Conservation (phyloP, 78 protist species). For the slime mould (Dictyostelium discoideum) region DNA sequence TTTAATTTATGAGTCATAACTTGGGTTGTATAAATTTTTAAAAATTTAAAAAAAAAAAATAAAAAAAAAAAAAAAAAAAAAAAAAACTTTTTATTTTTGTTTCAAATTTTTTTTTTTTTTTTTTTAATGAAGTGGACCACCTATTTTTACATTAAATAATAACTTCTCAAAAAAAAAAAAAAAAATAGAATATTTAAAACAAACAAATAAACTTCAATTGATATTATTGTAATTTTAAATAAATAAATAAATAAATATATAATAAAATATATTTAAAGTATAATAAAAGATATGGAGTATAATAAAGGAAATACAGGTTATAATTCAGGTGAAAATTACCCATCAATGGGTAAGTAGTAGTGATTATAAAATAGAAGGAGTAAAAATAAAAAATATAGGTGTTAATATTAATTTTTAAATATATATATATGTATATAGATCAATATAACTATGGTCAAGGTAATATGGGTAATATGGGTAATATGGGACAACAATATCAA, state of each 20-base stretch:
- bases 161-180: not conserved
- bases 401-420: not conserved
- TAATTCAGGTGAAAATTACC: conserved; percentile 28
- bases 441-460: conserved; percentile 42
- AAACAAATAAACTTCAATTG: too few relatives aligned
- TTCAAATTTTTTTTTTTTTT: too few relatives aligned
- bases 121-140: not conserved
- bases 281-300: not conserved
- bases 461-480: not conserved
- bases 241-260: too few relatives aligned
- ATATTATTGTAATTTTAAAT: too few relatives aligned
- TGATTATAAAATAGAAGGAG: not conserved
- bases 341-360: conserved; percentile 48
- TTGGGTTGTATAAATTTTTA: not conserved
- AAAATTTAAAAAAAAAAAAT: too few relatives aligned
- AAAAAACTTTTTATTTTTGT: too few relatives aligned
- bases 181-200: too few relatives aligned
- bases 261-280: too few relatives aligned
- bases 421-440: not conserved
- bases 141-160: not conserved
- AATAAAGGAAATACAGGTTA: not conserved
- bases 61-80: too few relatives aligned
- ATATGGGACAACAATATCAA: not conserved
- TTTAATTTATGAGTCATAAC: not conserved
- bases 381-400: not conserved